Evolutionary conservation across 1,284 basidiomycete species (phyloP), one percentile per base, ranked within the genome.

Genomic region (Chondrostereum purpureum): DNA sequence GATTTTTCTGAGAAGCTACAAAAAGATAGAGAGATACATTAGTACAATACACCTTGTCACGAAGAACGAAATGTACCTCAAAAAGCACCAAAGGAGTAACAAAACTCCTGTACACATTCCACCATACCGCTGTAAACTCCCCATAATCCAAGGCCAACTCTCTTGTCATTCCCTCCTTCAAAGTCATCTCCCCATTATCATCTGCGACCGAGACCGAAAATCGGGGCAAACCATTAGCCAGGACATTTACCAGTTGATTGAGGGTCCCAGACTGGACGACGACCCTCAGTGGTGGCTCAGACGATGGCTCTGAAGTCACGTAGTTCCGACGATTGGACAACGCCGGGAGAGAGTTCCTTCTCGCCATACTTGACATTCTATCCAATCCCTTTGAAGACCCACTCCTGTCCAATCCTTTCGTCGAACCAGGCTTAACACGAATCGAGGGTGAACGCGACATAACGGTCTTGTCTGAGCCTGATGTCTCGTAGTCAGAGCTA

Each of bases 161-260:
- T 33, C 85, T 43, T 1, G 80, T 82, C 63, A 77, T 82, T 5
- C 77, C 76, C 50, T 86, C 82, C 23, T 76, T 67, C 36, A 90
- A 60, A 0, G 84, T 78, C 65, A 84, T 85, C 58, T 89, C 85
- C 0, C 88, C 88, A 53, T 87, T 88, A 58, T 90, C 88, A 52
- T 91, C 88, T 1, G 86, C 77, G 2, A 88, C 81, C 0, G 83
- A 80, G 1, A 88, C 83, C 0, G 80, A 80, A 1, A 89, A 77
- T 24, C 81, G 82, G 41, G 80, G 78, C n/a, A 91, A 65, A 2
- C 88, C 88, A 55, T 83, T 80, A 0, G 87, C 77, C 12, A 91
- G 70, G 10, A 88, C 72, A 39, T 83, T 77, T 5, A 90, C 82
- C 67, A 91, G 67, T 16, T 75, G 71, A 48, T 85, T 82, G 5